Base-by-base conservation (phyloP, 2,329 filamentous ascomycete species). In the Fusarium succisae region DNA sequence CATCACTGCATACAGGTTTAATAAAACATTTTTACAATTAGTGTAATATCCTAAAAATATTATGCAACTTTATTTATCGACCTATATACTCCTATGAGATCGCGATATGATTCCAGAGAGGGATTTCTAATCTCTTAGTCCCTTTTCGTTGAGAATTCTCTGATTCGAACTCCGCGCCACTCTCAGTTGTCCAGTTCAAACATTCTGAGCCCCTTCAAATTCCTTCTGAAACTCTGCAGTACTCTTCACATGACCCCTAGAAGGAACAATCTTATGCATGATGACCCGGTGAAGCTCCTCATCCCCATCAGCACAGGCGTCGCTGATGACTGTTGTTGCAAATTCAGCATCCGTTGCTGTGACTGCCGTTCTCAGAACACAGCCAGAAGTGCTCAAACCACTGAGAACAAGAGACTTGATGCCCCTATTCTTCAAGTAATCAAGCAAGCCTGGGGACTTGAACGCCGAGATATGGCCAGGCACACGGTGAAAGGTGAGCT, bases 291-390 rank as follows among this genome's bases (percentile, higher is more conserved):
- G 62, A 50, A 43, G 57, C 3, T 63, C 62, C 22, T 11, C 45
- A 24, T 65, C 62, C 2, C 8, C 11, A 45, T 65, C 57, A 9
- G 62, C 62, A 35, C 62, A 65, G 11, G 62, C 62, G 7, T 65
- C 56, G 11, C 62, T 41, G 12, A 65, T 63, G 3, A 63, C 57
- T 1, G 62, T 65, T 10, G 47, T 53, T 3, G 57, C 62, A 26
- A 63, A 65, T 17, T 65, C 62, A 2, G 62, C 57, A 63, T 65
- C 62, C 8, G 57, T 53, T 11, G 57, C 47, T 4, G 57, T 53
- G 14, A 65, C 9, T 0, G 62, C 39, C 1, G 62, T 65, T 32
- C 62, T 51, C 26, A 65, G 11, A 13, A 65, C 45, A 28, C 62
- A 65, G 5, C 62, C 62, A 2, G 62, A 65, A 53, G 62, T 65